phyloP scores from a whole-genome alignment of 2,329 filamentous ascomycete genomes.

The Cladosporium oxysporum region DNA sequence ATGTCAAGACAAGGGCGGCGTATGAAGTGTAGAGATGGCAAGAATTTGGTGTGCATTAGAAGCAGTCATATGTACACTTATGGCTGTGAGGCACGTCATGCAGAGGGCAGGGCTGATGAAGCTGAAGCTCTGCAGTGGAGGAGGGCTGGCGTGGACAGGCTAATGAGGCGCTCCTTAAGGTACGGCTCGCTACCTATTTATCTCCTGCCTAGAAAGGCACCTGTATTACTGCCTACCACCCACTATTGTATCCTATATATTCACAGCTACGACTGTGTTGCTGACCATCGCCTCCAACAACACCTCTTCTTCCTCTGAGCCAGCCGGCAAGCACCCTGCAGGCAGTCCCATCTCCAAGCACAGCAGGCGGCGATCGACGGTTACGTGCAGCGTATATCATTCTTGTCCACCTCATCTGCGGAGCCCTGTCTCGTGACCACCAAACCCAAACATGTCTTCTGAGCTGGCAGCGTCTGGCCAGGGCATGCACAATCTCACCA shows the following conservation, averaged over 20 bases:
- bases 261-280: background rate
- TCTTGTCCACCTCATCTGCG: background rate
- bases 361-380: slow-evolving; percentile 10
- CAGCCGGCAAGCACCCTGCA: background rate
- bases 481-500: slow-evolving; percentile 95
- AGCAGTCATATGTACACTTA: background rate
- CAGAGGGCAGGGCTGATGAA: background rate
- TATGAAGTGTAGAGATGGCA: background rate
- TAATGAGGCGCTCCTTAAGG: slow-evolving; percentile 1
- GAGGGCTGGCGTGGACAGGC: background rate
- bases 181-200: background rate
- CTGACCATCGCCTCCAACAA: background rate
- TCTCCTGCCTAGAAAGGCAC: slow-evolving; percentile 13
- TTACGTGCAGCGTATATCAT: slow-evolving; percentile 12
- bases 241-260: background rate
- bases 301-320: background rate
- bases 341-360: background rate
- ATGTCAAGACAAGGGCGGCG: background rate
- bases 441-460: slow-evolving; percentile 16
- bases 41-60: background rate
- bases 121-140: slow-evolving; percentile 4
- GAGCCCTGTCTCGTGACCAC: slow-evolving; percentile 13
- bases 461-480: slow-evolving; percentile 14
- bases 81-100: slow-evolving; percentile 4
- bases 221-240: background rate